These are phyloP conservation scores for Daldinia loculata DNA, from an alignment of 495 filamentous ascomycete genomes.

Conservation along the genomic window DNA sequence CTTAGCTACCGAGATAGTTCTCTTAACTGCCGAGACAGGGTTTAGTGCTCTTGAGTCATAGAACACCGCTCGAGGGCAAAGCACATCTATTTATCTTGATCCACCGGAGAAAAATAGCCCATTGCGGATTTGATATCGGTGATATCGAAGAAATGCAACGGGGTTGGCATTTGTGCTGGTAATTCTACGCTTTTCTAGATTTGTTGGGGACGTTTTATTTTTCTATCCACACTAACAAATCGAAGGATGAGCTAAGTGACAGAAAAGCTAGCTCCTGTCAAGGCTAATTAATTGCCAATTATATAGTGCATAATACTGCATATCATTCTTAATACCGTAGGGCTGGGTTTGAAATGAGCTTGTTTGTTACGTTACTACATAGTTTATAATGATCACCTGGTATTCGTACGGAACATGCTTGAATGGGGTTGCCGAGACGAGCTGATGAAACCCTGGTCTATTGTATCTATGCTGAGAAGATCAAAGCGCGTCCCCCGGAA, in stretches of 20 bases:
- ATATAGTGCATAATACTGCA: background rate
- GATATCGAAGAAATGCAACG: background rate
- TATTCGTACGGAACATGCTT: background rate
- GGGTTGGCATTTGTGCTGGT: background rate
- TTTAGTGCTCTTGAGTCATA: background rate
- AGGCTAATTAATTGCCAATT: background rate
- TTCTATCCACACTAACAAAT: too few relatives aligned
- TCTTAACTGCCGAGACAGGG: background rate
- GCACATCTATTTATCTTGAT: background rate
- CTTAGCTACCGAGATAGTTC: background rate
- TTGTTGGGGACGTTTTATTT: too few relatives aligned
- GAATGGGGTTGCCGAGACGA: conserved; percentile 15
- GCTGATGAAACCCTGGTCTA: conserved; percentile 8
- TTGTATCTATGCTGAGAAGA: conserved; percentile 6
- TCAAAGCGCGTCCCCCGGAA: conserved; percentile 27
- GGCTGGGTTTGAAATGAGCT: background rate
- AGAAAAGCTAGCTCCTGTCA: background rate
- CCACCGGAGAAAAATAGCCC: background rate
- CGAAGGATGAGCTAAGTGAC: too few relatives aligned
- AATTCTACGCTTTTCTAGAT: too few relatives aligned
- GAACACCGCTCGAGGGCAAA: background rate
- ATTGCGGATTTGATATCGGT: background rate
- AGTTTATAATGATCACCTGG: background rate
- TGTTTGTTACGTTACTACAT: background rate
- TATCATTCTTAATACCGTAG: background rate